phyloP scores from a whole-genome alignment of 1,139 yeast species.

The Saccharomyces hybrid region DNA sequence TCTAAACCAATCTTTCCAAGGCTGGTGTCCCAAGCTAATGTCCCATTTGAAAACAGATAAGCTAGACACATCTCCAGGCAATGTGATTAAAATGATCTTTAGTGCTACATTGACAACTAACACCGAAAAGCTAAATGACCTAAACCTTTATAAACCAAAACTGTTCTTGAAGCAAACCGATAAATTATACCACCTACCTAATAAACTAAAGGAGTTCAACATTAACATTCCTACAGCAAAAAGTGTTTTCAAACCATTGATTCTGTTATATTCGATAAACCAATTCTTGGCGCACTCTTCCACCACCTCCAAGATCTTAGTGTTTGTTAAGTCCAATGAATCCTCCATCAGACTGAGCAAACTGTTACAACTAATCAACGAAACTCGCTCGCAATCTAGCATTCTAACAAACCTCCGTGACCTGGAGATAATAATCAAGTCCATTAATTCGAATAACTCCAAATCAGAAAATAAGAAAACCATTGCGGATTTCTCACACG shows the following conservation, averaged over 20 bases:
- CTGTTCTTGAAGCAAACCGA: conserved; percentile 62
- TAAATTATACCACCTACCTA: conserved; percentile 46
- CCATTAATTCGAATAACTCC: conserved; percentile 47
- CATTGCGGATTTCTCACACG: conserved; percentile 46
- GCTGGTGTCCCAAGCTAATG: conserved; percentile 76
- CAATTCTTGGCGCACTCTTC: conserved; percentile 1
- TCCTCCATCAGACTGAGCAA: conserved; percentile 69
- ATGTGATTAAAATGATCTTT: conserved; percentile 58
- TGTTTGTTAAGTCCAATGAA: conserved; percentile 84
- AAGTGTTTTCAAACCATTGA: conserved; percentile 64
- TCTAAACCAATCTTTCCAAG: conserved; percentile 84
- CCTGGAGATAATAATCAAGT: conserved; percentile 18
- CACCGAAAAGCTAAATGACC: conserved; percentile 71
- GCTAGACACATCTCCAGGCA: conserved; percentile 30
- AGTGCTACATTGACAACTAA: conserved; percentile 93
- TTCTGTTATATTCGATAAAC: conserved; percentile 49
- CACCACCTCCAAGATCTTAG: conserved; percentile 33
- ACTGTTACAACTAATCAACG: conserved; percentile 44
- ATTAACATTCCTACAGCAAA: conserved; percentile 49
- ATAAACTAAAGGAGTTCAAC: conserved; percentile 44
- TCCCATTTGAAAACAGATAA: conserved; percentile 33
- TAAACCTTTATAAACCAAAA: conserved; percentile 62
- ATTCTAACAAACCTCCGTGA: conserved; percentile 16
- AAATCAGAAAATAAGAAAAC: conserved; percentile 40
- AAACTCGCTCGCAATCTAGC: conserved; percentile 11